A percentile compares a stretch with the other conserved stretches of the same genome.
Conservation (phyloP, 306 rosid species). For the Casuarina cunninghamiana region DNA sequence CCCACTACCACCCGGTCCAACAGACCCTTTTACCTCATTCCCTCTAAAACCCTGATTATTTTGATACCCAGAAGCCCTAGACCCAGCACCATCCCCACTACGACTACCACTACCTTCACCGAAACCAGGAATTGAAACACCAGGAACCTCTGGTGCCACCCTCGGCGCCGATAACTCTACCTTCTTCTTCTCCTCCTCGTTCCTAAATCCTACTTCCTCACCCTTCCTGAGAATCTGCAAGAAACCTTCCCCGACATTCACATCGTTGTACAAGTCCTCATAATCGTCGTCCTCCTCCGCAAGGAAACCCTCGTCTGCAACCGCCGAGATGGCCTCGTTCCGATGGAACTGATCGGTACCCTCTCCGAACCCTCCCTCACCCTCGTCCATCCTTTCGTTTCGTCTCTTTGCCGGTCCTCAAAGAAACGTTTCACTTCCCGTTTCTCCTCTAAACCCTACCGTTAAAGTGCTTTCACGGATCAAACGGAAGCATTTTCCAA, state of each 20-base stretch:
- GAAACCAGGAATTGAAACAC: not conserved
- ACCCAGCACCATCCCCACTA: constrained; percentile 31
- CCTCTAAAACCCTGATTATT: constrained; percentile 67
- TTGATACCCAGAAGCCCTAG: constrained; percentile 55
- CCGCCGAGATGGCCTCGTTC: constrained; percentile 98
- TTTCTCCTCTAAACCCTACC: not conserved
- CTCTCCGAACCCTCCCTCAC: constrained; percentile 63
- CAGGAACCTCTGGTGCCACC: constrained; percentile 1
- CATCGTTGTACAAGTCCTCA: constrained; percentile 96
- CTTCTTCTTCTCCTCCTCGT: constrained; percentile 57
- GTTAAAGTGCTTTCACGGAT: not conserved
- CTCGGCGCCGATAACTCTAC: constrained; percentile 29
- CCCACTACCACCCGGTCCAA: constrained; percentile 58
- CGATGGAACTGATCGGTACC: constrained; percentile 89
- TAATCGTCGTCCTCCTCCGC: constrained; percentile 93
- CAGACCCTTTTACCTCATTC: constrained; percentile 44
- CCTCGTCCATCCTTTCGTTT: constrained; percentile 57
- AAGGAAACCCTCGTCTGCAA: constrained; percentile 81
- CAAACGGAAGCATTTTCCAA: not conserved
- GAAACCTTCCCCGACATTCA: constrained; percentile 91
- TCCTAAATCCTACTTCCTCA: constrained; percentile 60
- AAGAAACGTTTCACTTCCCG: not conserved
- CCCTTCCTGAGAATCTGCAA: constrained; percentile 76
- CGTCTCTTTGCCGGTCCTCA: not conserved
- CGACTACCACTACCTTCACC: constrained; percentile 7